These are phyloP conservation scores for Sugiyamaella chiloensis DNA, from an alignment of 805 yeast genomes.

Conservation along the genomic window DNA sequence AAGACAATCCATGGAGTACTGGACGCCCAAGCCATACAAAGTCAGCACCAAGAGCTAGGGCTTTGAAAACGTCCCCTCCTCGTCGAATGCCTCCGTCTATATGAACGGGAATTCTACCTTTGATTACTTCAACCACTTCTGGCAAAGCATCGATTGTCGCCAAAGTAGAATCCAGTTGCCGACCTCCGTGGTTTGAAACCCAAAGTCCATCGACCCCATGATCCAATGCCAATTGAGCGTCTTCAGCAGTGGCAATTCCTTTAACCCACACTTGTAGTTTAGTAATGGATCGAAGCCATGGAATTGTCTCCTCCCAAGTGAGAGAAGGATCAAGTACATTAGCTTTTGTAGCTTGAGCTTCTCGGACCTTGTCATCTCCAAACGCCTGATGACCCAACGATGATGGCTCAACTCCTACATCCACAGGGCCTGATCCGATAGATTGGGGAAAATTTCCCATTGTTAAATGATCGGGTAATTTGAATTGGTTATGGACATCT, in stretches of 20 bases:
- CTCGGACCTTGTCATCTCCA: conserved; percentile 11
- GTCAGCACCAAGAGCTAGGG: conserved; percentile 66
- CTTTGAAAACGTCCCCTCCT: conserved; percentile 65
- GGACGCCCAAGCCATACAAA: conserved; percentile 67
- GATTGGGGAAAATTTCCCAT: conserved; percentile 29
- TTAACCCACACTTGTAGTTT: conserved; percentile 51
- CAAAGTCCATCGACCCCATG: conserved; percentile 63
- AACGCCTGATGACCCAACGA: conserved; percentile 22
- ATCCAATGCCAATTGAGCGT: conserved; percentile 55
- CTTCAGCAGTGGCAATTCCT: conserved; percentile 67
- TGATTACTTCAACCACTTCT: conserved; percentile 43
- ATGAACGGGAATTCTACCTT: conserved; percentile 51
- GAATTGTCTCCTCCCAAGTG: conserved; percentile 33
- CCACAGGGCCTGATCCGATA: conserved; percentile 22
- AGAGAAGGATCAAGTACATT: conserved; percentile 30
- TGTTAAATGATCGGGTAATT: conserved; percentile 28
- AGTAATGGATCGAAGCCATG: conserved; percentile 35
- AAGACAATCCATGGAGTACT: conserved; percentile 60
- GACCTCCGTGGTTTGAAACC: conserved; percentile 72
- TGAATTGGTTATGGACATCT: conserved; percentile 36
- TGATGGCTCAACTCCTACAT: conserved; percentile 25
- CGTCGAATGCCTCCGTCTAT: conserved; percentile 70
- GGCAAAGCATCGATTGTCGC: conserved; percentile 65
- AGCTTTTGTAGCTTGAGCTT: conserved; percentile 11
- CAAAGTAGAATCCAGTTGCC: conserved; percentile 62